Conservation (phyloP, 495 filamentous ascomycete species). For the Tirmania nivea region DNA sequence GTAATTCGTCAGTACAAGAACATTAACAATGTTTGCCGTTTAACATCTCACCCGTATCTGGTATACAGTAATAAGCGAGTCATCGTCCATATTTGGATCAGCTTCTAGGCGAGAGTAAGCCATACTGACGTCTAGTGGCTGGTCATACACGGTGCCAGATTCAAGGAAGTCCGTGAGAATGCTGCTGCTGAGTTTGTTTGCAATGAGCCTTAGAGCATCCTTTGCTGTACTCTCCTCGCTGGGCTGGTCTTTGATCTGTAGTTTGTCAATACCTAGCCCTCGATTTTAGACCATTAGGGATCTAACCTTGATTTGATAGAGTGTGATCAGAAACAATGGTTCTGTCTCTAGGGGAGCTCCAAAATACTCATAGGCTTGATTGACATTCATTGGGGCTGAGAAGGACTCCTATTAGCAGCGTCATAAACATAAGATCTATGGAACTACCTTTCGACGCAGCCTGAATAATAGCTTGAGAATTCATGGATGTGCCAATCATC, state of each 20-base stretch:
- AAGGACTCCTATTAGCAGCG: not conserved
- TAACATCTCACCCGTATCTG: conserved; percentile 10
- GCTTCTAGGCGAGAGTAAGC: conserved; percentile 14
- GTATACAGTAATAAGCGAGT: conserved; percentile 15
- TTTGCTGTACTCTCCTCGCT: conserved; percentile 13
- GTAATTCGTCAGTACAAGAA: not conserved
- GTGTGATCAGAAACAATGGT: conserved; percentile 4
- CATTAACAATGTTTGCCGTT: not conserved
- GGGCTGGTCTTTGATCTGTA: conserved; percentile 13
- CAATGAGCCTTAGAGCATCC: conserved; percentile 15
- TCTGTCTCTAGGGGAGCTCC: no score
- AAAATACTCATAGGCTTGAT: conserved; percentile 14
- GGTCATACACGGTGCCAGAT: conserved; percentile 10
- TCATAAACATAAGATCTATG: no score
- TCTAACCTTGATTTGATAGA: conserved; percentile 14
- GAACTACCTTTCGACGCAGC: not conserved
- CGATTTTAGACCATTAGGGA: not conserved
- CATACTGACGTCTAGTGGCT: conserved; percentile 10
- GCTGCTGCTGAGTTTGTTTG: conserved; percentile 12
- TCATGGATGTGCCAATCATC: not conserved
- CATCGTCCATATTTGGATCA: conserved; percentile 12
- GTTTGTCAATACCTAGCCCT: not conserved
- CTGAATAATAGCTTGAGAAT: not conserved
- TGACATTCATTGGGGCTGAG: not conserved
- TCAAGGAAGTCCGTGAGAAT: conserved; percentile 12